phyloP scores from a whole-genome alignment of 441 rosid genomes.

The Populus hybrid region DNA sequence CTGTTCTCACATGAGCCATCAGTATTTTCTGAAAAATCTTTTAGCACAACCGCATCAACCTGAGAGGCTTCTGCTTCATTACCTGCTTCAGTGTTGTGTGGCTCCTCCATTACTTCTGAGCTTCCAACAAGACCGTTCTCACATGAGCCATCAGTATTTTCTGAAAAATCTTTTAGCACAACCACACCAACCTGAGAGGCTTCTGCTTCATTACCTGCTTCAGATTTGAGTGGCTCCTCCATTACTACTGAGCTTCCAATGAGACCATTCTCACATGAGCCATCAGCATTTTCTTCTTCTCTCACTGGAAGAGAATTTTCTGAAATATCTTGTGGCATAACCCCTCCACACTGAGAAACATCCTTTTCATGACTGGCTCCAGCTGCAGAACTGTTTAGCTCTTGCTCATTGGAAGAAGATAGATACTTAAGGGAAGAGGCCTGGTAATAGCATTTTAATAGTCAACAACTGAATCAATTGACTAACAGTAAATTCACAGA shows the following conservation, averaged over 20 bases:
- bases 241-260: neutral
- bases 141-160: too few species aligned
- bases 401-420: constrained; percentile 16
- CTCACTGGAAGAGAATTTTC: neutral
- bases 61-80: too few species aligned
- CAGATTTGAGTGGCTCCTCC: neutral
- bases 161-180: too few species aligned
- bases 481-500: neutral
- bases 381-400: neutral
- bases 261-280: neutral
- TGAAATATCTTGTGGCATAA: neutral
- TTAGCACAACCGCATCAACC: too few species aligned
- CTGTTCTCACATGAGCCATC: too few species aligned
- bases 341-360: neutral
- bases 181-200: neutral
- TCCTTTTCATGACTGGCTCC: neutral
- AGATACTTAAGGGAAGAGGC: neutral
- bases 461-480: neutral
- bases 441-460: constrained; percentile 5
- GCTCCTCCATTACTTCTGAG: too few species aligned
- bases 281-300: constrained; percentile 6
- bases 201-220: constrained; percentile 4
- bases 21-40: too few species aligned
- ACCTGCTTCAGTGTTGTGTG: too few species aligned
- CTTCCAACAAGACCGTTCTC: too few species aligned